Evolutionary conservation across 2,329 filamentous ascomycete genomes (phyloP).

Genomic region (Cadophora gregata): DNA sequence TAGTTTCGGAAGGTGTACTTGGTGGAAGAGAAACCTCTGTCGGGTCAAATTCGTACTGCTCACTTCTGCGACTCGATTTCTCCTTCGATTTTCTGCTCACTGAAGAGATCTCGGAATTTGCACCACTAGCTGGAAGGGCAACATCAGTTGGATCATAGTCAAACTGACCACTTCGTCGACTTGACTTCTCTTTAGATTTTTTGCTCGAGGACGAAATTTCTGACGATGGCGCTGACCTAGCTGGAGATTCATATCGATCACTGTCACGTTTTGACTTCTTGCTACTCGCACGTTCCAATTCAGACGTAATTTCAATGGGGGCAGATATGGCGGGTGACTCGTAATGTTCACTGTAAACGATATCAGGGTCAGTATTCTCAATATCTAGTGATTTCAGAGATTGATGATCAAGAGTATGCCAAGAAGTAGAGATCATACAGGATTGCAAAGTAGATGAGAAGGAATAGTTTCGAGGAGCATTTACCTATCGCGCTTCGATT

Average conservation of each 20-base stretch:
- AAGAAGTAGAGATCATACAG: neutral
- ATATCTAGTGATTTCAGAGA: neutral
- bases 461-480: neutral
- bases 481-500: constrained; percentile 45
- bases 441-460: neutral
- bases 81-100: constrained; percentile 31
- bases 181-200: constrained; percentile 37
- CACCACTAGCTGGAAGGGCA: constrained; percentile 21
- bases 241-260: constrained; percentile 28
- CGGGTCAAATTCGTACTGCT: constrained; percentile 40
- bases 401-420: neutral
- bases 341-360: constrained; percentile 3
- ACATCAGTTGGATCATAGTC: constrained; percentile 27
- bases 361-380: neutral
- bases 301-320: constrained; percentile 29
- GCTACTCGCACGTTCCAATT: constrained; percentile 34
- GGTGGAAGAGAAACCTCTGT: constrained; percentile 40
- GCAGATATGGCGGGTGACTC: constrained; percentile 15
- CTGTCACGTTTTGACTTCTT: constrained; percentile 35
- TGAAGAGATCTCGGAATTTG: constrained; percentile 20
- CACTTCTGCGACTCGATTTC: constrained; percentile 35
- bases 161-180: constrained; percentile 35
- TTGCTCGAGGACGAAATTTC: constrained; percentile 34
- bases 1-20: constrained; percentile 40
- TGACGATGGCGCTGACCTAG: constrained; percentile 28